These are phyloP conservation scores for Trichodelitschia bisporula DNA, from an alignment of 495 filamentous ascomycete genomes.

Conservation along the genomic window DNA sequence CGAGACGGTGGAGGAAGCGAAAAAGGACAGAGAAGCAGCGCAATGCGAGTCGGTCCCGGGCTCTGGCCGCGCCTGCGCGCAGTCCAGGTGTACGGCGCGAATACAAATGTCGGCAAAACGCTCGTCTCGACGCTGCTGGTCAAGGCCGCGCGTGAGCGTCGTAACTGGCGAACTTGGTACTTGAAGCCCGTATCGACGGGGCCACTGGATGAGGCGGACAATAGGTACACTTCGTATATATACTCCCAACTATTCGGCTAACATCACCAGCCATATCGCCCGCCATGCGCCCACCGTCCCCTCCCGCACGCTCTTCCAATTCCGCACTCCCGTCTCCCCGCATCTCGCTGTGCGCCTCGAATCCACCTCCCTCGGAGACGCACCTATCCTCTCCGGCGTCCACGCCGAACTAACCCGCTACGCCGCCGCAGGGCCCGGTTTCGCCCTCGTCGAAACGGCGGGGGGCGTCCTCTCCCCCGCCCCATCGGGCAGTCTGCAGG, in stretches of 20 bases:
- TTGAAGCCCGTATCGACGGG: constrained; percentile 61
- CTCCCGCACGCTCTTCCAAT: constrained; percentile 41
- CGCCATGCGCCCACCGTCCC: constrained; percentile 25
- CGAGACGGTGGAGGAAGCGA: too few relatives aligned
- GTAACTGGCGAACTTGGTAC: constrained; percentile 26
- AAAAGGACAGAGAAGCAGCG: too few relatives aligned
- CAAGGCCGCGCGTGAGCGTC: constrained; percentile 23
- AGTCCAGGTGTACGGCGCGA: constrained; percentile 53
- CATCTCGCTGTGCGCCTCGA: constrained; percentile 32
- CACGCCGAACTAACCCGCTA: constrained; percentile 21
- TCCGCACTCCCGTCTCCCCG: constrained; percentile 43
- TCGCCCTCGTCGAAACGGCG: constrained; percentile 47
- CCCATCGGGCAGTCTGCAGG: constrained; percentile 49
- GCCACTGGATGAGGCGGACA: constrained; percentile 37
- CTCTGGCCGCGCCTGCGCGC: constrained; percentile 38
- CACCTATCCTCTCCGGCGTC: constrained; percentile 16
- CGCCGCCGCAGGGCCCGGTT: constrained; percentile 15
- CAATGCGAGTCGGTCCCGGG: constrained; percentile 2
- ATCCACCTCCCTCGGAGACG: not conserved
- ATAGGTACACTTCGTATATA: constrained; percentile 24
- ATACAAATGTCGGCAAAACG: constrained; percentile 63
- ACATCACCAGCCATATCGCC: constrained; percentile 29
- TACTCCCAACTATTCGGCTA: too few relatives aligned
- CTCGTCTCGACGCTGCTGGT: constrained; percentile 46
- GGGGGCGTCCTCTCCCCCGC: constrained; percentile 53